Percentiles rank a stretch among this genome's conserved stretches.
Evolutionary conservation across 164 flowering plant genomes (phyloP).

Genomic region (Vitis riparia): DNA sequence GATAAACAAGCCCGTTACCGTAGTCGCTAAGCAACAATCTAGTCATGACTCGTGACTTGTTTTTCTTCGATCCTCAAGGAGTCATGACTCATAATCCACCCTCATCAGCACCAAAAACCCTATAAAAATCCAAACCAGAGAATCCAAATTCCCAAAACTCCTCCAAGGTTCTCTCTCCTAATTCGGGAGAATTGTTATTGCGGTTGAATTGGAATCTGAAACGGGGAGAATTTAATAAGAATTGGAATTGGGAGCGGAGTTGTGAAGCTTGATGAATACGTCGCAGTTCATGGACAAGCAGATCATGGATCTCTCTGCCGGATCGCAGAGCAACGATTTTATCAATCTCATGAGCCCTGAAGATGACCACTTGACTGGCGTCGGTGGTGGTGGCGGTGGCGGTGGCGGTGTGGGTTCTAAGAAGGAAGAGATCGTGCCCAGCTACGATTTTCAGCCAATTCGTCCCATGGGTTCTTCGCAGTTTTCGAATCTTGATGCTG

Average conservation of each 20-base stretch:
- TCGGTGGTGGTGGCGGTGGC: conserved; percentile 7
- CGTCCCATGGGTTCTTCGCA: conserved; percentile 36
- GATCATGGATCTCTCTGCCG: conserved; percentile 75
- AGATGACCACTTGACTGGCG: conserved; percentile 19
- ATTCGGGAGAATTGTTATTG: too few species aligned
- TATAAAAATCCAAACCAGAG: too few species aligned
- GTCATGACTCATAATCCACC: too few species aligned
- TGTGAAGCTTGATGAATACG: conserved; percentile 48
- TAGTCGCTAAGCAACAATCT: too few species aligned
- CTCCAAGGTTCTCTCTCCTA: not conserved
- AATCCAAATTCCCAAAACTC: not conserved
- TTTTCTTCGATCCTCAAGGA: too few species aligned
- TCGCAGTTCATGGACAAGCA: conserved; percentile 92
- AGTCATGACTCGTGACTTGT: too few species aligned
- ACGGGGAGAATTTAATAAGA: too few species aligned
- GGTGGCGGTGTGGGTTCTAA: conserved; percentile 18
- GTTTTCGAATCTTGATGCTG: conserved; percentile 30
- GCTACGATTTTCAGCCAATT: conserved; percentile 85
- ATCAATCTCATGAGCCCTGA: conserved; percentile 54
- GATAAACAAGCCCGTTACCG: too few species aligned
- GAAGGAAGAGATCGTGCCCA: conserved; percentile 71
- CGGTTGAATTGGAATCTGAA: too few species aligned
- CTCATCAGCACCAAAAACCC: too few species aligned
- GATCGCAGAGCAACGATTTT: conserved; percentile 45
- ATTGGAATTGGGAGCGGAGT: not conserved